Base-by-base conservation (phyloP, 768 basidiomycete genomes). In the Gloeopeniophorella convolvens region DNA sequence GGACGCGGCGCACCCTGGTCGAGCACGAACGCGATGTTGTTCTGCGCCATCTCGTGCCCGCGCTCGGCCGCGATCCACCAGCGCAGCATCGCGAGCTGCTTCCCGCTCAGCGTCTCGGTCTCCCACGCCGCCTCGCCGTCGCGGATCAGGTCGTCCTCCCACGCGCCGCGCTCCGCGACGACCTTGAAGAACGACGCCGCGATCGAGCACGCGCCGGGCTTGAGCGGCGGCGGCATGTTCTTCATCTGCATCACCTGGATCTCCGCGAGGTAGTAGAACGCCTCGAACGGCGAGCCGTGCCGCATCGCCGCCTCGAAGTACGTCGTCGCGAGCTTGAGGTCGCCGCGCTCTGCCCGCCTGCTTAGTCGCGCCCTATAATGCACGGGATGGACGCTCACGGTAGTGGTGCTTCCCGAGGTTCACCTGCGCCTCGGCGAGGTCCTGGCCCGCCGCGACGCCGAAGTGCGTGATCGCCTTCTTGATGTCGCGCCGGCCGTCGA, bases 1-100 rank as follows among this genome's bases (percentile, higher is more conserved):
- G 13, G 21, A 35, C 45, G 1, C 10, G 20, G 64, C 75, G 37
- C 44, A 86, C 94, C 91, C 77, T 93, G 89, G 63, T 97, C 95
- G 52, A 98, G 72, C 45, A 92, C 74, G 65, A 82, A 94, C 0
- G 93, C 96, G 15, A 99, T 70, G 61, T 99, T 98, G 62, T 92
- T 98, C 70, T 98, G 95, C 2, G 90, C 94, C 23, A 83, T 75
- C 67, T 99, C 96, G 23, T 78, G 85, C 0, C 96, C 96, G 53
- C 89, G 70, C 70, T 99, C 96, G 8, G 90, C 91, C 27, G 92
- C 90, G 43, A 96, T 78, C 87, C 85, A 90, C 91, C 96, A 99
- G 41, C 86, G 83, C 27, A 98, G 68, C 69, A 98, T 82, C 2
- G 95, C 95, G 45, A 79, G 75, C 56, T 91, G 83, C 61, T 82